Evolutionary conservation across 257 asterid genomes (phyloP).

Genomic region (Solanum ahanhuiri): DNA sequence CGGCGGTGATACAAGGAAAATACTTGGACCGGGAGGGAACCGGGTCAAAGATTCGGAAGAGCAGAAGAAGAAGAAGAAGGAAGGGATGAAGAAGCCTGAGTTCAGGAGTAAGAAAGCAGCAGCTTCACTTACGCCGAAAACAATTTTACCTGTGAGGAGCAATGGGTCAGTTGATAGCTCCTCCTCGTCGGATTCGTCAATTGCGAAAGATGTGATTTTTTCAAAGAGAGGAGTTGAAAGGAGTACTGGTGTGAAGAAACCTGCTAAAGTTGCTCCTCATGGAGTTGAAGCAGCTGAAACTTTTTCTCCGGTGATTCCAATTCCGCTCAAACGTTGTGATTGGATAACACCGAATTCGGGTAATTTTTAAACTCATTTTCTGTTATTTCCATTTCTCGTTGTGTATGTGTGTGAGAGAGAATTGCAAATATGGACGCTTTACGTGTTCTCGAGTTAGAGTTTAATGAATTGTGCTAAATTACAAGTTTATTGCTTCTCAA

Average conservation of each 20-base stretch:
- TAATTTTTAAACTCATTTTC: slow-evolving; percentile 1
- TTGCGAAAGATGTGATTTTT: slow-evolving; percentile 11
- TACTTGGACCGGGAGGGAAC: slow-evolving; percentile 68
- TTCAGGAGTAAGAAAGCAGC: slow-evolving; percentile 18
- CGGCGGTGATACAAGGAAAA: slow-evolving; percentile 24
- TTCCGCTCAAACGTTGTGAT: slow-evolving; percentile 59
- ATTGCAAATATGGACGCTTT: not conserved
- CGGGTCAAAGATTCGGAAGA: slow-evolving; percentile 32
- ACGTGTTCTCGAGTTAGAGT: not conserved
- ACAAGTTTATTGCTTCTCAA: not conserved
- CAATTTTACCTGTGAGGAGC: slow-evolving; percentile 5
- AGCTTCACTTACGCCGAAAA: not conserved
- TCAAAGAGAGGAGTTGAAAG: slow-evolving; percentile 10
- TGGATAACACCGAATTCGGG: slow-evolving; percentile 84
- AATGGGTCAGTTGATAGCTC: slow-evolving; percentile 27
- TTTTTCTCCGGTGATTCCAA: slow-evolving; percentile 14
- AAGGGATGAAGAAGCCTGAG: slow-evolving; percentile 14
- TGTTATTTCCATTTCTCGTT: not conserved
- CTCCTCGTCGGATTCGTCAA: slow-evolving; percentile 20
- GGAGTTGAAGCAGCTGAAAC: slow-evolving; percentile 23
- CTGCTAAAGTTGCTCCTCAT: slow-evolving; percentile 29
- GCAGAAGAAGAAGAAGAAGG: slow-evolving; percentile 25
- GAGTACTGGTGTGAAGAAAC: slow-evolving; percentile 12
- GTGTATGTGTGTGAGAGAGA: not conserved
- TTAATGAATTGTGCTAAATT: not conserved